A percentile compares a stretch with the other conserved stretches of the same genome.
Conservation (phyloP, 164 flowering plant species). For the Stephania japonica region DNA sequence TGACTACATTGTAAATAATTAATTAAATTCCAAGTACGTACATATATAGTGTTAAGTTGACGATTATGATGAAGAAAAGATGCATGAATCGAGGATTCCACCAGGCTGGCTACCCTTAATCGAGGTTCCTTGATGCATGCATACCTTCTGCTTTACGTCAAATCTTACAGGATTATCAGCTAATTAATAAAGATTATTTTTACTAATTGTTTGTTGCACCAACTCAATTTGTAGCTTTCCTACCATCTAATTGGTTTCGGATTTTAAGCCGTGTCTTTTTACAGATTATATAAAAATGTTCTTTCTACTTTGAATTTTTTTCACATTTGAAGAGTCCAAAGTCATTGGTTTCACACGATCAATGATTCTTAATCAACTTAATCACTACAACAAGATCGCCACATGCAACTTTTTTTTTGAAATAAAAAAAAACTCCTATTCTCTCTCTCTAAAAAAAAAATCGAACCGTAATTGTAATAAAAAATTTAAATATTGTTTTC, state of each 20-base stretch:
- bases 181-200: not conserved
- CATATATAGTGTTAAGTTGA: not conserved
- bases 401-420: no score
- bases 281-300: not conserved
- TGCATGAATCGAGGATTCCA: not conserved
- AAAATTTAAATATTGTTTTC: no score
- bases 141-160: not conserved
- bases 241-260: not conserved
- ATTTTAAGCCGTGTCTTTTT: not conserved
- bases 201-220: not conserved
- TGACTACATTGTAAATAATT: no score
- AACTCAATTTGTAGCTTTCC: not conserved
- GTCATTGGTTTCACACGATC: not conserved
- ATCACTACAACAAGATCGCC: no score
- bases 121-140: not conserved
- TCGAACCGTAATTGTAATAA: no score
- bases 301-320: not conserved
- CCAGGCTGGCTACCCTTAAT: not conserved
- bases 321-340: not conserved
- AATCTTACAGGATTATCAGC: not conserved
- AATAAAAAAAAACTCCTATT: no score
- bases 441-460: no score
- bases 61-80: not conserved
- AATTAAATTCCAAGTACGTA: no score
- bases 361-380: not conserved